These are phyloP conservation scores for Rhodotorula sp. DNA, from an alignment of 1,284 basidiomycete species.

Conservation along the genomic window DNA sequence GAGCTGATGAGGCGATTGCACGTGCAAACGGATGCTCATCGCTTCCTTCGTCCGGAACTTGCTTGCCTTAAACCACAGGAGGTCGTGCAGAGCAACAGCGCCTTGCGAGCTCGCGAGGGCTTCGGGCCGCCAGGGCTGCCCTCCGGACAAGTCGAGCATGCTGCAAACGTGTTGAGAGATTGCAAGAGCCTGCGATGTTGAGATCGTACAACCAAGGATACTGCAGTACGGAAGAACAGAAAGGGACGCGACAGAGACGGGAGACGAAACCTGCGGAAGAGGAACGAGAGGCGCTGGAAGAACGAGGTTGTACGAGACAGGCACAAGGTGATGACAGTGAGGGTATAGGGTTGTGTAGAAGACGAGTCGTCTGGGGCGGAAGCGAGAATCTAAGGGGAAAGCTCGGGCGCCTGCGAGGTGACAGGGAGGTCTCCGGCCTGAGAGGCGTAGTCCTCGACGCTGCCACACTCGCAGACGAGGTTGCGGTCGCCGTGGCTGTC, in stretches of 20 bases:
- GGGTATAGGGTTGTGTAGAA: background rate
- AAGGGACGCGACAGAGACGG: background rate
- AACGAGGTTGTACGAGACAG: background rate
- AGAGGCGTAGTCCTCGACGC: conserved; percentile 69
- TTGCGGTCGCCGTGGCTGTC: conserved; percentile 86
- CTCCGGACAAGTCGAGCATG: background rate
- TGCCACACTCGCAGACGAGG: conserved; percentile 74
- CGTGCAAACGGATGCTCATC: no score
- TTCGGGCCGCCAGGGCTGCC: no score
- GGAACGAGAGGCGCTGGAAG: background rate
- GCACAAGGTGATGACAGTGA: background rate
- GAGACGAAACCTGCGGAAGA: background rate
- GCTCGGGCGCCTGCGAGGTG: no score
- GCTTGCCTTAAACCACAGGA: no score
- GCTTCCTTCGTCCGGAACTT: no score
- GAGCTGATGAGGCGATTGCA: no score
- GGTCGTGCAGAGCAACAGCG: background rate
- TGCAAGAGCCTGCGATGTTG: conserved; percentile 24
- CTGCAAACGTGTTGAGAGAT: conserved; percentile 3
- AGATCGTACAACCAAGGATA: conserved; percentile 5
- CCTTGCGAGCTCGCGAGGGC: no score
- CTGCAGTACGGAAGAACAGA: background rate
- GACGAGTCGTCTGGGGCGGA: no score
- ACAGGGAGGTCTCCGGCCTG: background rate
- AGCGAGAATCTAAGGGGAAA: background rate